Conservation (phyloP, 2,329 filamentous ascomycete genomes). For the Venturia nashicola region DNA sequence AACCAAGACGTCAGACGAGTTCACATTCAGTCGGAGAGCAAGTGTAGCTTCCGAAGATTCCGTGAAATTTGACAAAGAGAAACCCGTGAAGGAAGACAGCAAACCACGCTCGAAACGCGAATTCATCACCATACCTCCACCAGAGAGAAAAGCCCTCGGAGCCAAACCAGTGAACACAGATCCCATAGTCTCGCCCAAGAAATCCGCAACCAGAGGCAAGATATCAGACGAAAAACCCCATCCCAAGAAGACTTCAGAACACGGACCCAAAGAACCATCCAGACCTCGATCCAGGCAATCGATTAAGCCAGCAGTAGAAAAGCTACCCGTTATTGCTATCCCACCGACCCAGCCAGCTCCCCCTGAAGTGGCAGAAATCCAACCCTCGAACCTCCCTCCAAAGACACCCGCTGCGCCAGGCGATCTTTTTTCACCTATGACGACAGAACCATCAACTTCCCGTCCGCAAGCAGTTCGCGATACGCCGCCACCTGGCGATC, state of each 20-base stretch:
- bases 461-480: conserved; percentile 24
- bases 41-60: not conserved
- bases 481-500: conserved; percentile 30
- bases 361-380: not conserved
- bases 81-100: not conserved
- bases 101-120: not conserved
- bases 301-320: not conserved
- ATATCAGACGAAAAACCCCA: conserved; percentile 4
- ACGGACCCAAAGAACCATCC: not conserved
- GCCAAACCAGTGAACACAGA: conserved; percentile 40
- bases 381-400: conserved; percentile 19
- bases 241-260: not conserved
- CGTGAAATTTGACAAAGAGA: not conserved
- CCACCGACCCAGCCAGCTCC: not conserved
- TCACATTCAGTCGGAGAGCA: conserved; percentile 33
- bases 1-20: conserved; percentile 24
- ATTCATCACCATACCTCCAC: conserved; percentile 9
- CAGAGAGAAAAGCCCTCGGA: conserved; percentile 5
- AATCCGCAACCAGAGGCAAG: conserved; percentile 15
- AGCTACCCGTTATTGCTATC: not conserved
- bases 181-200: conserved; percentile 28
- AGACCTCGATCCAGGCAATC: not conserved
- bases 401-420: conserved; percentile 24
- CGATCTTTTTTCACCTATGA: conserved; percentile 32
- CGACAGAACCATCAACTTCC: conserved; percentile 25